These are phyloP conservation scores for Neurospora sp. DNA, from an alignment of 495 filamentous ascomycete species.

Conservation along the genomic window DNA sequence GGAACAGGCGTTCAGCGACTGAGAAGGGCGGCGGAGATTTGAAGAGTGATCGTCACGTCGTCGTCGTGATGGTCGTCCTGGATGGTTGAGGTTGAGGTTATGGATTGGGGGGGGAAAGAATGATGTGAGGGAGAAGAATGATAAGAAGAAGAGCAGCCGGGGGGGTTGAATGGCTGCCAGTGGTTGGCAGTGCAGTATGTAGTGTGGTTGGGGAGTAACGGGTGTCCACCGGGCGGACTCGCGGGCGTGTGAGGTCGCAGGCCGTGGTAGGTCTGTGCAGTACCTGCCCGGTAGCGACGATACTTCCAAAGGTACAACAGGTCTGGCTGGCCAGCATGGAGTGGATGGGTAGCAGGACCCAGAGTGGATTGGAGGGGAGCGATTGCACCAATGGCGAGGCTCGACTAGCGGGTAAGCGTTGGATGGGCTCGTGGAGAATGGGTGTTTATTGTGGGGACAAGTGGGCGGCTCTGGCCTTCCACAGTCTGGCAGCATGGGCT, in stretches of 20 bases:
- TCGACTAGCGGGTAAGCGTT: not conserved
- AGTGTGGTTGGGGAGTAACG: not conserved
- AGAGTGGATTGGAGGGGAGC: not conserved
- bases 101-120: not conserved
- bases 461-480: not conserved
- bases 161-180: not conserved
- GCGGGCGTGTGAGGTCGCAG: not conserved
- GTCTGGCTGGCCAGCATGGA: not conserved
- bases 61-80: not conserved
- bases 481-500: not conserved
- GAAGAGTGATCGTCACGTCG: not conserved
- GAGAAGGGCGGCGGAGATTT: not conserved
- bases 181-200: not conserved
- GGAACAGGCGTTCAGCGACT: not conserved
- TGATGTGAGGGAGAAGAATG: not conserved
- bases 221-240: not conserved
- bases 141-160: not conserved
- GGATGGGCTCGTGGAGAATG: not conserved
- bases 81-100: not conserved
- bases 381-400: not conserved
- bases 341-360: not conserved
- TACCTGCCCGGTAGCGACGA: not conserved
- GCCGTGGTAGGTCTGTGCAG: not conserved
- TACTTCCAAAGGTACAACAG: not conserved
- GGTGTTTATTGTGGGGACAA: not conserved